phyloP scores from a whole-genome alignment of 1,139 yeast species.

The Yamadazyma epiphylla region DNA sequence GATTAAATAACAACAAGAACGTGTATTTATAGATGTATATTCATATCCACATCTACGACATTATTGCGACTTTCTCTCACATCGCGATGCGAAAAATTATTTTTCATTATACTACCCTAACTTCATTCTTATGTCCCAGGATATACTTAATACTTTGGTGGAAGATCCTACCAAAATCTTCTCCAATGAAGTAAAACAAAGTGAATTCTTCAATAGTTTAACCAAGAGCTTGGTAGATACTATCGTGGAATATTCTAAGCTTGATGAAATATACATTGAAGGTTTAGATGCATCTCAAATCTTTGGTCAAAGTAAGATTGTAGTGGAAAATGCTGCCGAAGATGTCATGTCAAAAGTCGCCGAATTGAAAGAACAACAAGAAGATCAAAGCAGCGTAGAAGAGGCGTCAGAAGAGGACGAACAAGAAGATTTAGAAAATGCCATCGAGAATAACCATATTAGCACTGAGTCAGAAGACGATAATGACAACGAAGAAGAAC shows the following conservation, averaged over 20 bases:
- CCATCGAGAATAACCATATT: constrained; percentile 12
- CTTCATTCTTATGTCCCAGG: neutral
- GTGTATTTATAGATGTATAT: too few relatives aligned
- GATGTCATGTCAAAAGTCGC: constrained; percentile 33
- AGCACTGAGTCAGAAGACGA: constrained; percentile 8
- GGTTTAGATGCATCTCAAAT: constrained; percentile 90
- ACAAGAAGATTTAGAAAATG: constrained; percentile 16
- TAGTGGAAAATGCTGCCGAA: constrained; percentile 39
- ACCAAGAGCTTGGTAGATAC: constrained; percentile 65
- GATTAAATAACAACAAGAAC: too few relatives aligned
- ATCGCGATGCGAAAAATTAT: too few relatives aligned
- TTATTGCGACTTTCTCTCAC: too few relatives aligned
- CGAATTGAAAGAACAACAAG: constrained; percentile 20
- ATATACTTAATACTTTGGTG: constrained; percentile 6
- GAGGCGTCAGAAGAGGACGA: constrained; percentile 11
- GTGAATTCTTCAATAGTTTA: constrained; percentile 25
- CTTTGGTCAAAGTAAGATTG: constrained; percentile 88
- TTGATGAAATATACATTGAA: constrained; percentile 79
- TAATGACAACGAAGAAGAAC: constrained; percentile 7
- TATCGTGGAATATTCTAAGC: constrained; percentile 56
- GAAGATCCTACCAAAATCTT: constrained; percentile 14
- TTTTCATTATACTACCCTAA: neutral
- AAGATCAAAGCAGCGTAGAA: constrained; percentile 6
- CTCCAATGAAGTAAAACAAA: constrained; percentile 5
- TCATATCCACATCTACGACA: too few relatives aligned